A percentile compares a stretch with the other conserved stretches of the same genome.
These are phyloP conservation scores for Hura crepitans DNA, from an alignment of 441 rosid species.

Conservation along the genomic window DNA sequence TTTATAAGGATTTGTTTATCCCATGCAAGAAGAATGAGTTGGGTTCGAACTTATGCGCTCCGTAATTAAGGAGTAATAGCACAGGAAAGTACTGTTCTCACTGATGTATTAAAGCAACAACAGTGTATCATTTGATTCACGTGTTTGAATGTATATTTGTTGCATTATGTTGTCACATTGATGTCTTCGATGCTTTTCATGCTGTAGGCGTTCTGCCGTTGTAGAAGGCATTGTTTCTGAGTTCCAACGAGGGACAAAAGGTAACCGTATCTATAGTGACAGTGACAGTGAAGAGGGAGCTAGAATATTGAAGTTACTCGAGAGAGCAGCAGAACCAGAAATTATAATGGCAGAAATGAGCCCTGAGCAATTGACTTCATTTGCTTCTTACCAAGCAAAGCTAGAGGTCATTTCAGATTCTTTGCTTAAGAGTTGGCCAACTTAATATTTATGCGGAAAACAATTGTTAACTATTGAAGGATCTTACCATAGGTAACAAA, in stretches of 20 bases:
- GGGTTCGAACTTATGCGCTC: not conserved
- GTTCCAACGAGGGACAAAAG: conserved; percentile 44
- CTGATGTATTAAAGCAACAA: not conserved
- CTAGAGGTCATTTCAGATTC: conserved; percentile 52
- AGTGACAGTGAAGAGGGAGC: conserved; percentile 89
- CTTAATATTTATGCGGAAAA: conserved; percentile 15
- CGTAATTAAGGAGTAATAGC: not conserved
- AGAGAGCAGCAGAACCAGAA: conserved; percentile 89
- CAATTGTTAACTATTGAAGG: conserved; percentile 26
- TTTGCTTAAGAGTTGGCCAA: conserved; percentile 9
- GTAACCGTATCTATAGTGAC: conserved; percentile 44
- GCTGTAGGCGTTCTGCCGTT: conserved; percentile 58
- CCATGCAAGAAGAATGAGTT: not conserved
- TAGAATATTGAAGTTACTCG: conserved; percentile 60
- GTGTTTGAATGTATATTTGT: not conserved
- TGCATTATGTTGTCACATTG: not conserved
- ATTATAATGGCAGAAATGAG: conserved; percentile 94
- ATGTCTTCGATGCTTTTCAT: conserved; percentile 2
- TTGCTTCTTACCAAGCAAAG: conserved; percentile 62
- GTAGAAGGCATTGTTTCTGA: conserved; percentile 68
- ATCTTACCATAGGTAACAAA: conserved; percentile 49
- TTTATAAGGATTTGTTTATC: not conserved
- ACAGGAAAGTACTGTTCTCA: not conserved
- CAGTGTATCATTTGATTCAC: not conserved
- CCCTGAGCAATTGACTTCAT: conserved; percentile 68